Evolutionary conservation across 768 basidiomycete genomes (phyloP).

Genomic region (Russula virescens): DNA sequence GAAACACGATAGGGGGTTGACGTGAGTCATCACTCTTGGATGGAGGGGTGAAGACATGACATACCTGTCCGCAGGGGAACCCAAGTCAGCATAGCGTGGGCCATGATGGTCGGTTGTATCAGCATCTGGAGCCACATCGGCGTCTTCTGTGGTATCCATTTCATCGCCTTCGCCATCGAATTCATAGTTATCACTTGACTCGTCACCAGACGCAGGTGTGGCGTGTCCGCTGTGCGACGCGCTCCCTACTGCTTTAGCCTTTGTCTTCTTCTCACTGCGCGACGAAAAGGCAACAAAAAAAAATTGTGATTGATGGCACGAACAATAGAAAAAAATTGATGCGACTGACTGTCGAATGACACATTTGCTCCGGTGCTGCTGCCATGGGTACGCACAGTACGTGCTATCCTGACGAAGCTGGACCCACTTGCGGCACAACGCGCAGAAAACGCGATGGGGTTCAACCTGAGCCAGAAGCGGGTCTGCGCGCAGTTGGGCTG

Average conservation of each 20-base stretch:
- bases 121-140: conserved; percentile 15
- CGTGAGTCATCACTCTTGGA: conserved; percentile 23
- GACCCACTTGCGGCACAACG: conserved; percentile 75
- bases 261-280: conserved; percentile 28
- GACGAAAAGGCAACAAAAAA: not conserved
- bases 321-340: conserved; percentile 6
- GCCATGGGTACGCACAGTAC: conserved; percentile 79
- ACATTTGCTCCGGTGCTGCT: conserved; percentile 73
- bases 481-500: conserved; percentile 63
- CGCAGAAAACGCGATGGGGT: conserved; percentile 60
- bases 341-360: conserved; percentile 58
- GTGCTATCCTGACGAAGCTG: conserved; percentile 73
- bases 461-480: conserved; percentile 62
- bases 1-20: not conserved
- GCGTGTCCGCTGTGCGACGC: conserved; percentile 9
- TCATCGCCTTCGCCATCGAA: conserved; percentile 26
- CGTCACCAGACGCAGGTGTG: conserved; percentile 14
- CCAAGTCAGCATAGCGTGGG: conserved; percentile 49
- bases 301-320: not conserved
- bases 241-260: conserved; percentile 9
- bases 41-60: conserved; percentile 34
- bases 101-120: conserved; percentile 10
- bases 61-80: conserved; percentile 56
- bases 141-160: conserved; percentile 16
- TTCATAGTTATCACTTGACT: conserved; percentile 25